Conservation (phyloP, 2,329 filamentous ascomycete species). For the Aspergillus flavus region DNA sequence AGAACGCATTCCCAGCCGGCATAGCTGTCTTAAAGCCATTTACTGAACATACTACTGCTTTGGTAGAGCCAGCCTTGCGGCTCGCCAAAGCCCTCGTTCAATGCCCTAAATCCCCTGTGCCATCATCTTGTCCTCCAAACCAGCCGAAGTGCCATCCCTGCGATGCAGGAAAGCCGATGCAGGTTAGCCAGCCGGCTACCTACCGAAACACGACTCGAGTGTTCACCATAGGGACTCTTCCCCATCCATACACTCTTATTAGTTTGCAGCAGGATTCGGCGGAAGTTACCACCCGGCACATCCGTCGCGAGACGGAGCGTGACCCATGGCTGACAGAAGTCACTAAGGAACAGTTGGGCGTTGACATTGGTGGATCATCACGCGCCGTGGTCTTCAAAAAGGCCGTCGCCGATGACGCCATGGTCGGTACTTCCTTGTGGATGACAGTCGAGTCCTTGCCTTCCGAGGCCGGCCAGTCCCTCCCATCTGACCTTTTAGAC, state of each 20-base stretch:
- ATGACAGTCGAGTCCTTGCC: constrained; percentile 69
- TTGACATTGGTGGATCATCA: constrained; percentile 62
- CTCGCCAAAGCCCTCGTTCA: constrained; percentile 74
- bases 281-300: constrained; percentile 63
- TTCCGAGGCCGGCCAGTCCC: constrained; percentile 51
- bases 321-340: constrained; percentile 77
- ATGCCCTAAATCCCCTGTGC: constrained; percentile 74
- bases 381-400: constrained; percentile 79
- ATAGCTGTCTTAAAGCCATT: constrained; percentile 81
- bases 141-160: constrained; percentile 73
- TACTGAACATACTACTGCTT: constrained; percentile 70
- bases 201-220: constrained; percentile 72
- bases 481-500: constrained; percentile 54
- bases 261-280: constrained; percentile 64
- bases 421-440: constrained; percentile 72
- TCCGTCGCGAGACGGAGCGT: constrained; percentile 69
- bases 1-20: constrained; percentile 74
- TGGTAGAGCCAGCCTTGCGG: constrained; percentile 70
- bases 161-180: constrained; percentile 64
- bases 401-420: constrained; percentile 70
- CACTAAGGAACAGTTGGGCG: constrained; percentile 69
- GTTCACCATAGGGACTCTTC: constrained; percentile 84
- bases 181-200: constrained; percentile 65
- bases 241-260: constrained; percentile 85
- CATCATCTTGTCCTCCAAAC: constrained; percentile 83